Base-by-base conservation (phyloP, 345 rosid species). In the Melaleuca quinquenervia region DNA sequence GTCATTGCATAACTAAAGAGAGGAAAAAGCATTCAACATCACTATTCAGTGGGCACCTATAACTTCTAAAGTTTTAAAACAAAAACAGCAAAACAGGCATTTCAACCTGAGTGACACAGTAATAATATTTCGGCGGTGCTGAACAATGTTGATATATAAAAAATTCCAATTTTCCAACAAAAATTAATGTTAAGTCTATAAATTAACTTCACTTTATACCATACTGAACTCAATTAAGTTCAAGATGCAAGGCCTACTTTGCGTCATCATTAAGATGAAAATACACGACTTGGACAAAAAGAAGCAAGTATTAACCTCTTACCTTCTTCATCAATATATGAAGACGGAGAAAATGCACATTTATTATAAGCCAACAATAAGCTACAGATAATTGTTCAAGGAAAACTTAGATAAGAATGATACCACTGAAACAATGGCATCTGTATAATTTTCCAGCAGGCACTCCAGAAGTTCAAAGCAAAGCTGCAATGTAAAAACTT, bases 381-480 rank as follows among this genome's bases (percentile, higher is more conserved):
- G 22, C 9, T 36, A 70, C 78, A 70, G 80, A 56, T 24, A 56
- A 27, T 32, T 24, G 58, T 41, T 86, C 21, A 54, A 48, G 15
- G 86, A 84, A 83, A 44, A 84, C 45, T 83, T 29, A 18, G 10
- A 45, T 48, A 52, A 55, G 82, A 87, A 84, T 86, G 55, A 88
- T 93, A 95, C 98, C 97, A 91, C 86, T 56, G 93, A 85, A 84
- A 85, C 78, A 83, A 93, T 89, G 78, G 91, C 93, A 82, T 87
- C 87, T 26, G 98, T 89, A 89, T 92, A 90, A 58, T 90, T 82
- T 89, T 93, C 93, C 85, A 97, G 90, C 55, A 97, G 91, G 90
- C 95, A 91, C 85, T 96, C 98, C 90, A 94, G 83, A 87, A 97
- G 96, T 90, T 96, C 95, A 89, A 96, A 96, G 93, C 91, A 91